Base-by-base conservation (phyloP, 2,329 filamentous ascomycete species). In the Conoideocrella luteorostrata region DNA sequence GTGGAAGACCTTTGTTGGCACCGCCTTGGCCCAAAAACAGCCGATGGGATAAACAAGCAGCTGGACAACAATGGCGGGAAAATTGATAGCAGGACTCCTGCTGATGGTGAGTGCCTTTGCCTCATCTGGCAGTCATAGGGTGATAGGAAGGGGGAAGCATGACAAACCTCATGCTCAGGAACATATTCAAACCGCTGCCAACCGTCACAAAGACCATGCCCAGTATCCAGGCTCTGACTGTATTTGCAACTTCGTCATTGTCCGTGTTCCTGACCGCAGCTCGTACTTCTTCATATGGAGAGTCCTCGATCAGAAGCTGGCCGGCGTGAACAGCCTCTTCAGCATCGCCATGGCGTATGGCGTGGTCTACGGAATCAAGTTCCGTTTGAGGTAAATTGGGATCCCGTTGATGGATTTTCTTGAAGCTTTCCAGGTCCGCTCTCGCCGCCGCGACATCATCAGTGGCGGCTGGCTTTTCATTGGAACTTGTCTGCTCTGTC, bases 101-200 rank as follows among this genome's bases (percentile, higher is more conserved):
- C n/a, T 26, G 35, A 35, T 15, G 9, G 26, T 44, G 20, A 39
- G 29, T n/a, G n/a, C n/a, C n/a, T n/a, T n/a, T n/a, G n/a, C n/a
- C n/a, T n/a, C n/a, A n/a, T n/a, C n/a, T n/a, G n/a, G n/a, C n/a
- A n/a, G n/a, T n/a, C n/a, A n/a, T n/a, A n/a, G n/a, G n/a, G n/a
- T n/a, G n/a, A n/a, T n/a, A n/a, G n/a, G n/a, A n/a, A n/a, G n/a
- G 5, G 2, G 7, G 12, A 17, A 21, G 17, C 9, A 11, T 6
- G 35, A 9, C 10, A 20, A 6, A 70, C 24, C 68, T 63, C 26
- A 71, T 58, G 11, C 60, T 61, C 52, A 71, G 69, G 52, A 71
- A 71, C 44, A 69, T 65, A 44, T 71, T 70, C 24, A 71, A 63
- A 4, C 66, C 68, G 4, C 67, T 62, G 9, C 68, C 69, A 12